Percentiles rank a stretch among this genome's conserved stretches.
Evolutionary conservation across 192 early-diverging fungal genomes (phyloP).

Genomic region (Coemansia sp.): DNA sequence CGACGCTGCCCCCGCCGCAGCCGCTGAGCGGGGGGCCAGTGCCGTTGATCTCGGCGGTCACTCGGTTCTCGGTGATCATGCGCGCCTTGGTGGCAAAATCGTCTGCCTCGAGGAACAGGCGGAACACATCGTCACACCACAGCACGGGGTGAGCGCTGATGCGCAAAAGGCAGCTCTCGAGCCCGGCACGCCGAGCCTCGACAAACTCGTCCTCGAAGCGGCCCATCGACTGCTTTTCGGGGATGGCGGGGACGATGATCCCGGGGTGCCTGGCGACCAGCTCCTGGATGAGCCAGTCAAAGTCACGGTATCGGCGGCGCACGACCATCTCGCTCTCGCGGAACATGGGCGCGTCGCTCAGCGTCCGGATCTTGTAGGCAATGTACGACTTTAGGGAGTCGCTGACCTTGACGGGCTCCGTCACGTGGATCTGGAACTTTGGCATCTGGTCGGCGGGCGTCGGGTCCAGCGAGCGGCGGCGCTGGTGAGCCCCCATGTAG

Average conservation of each 20-base stretch:
- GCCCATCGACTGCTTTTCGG: constrained; percentile 91
- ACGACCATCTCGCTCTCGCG: constrained; percentile 79
- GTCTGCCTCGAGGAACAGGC: constrained; percentile 87
- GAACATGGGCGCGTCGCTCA: constrained; percentile 82
- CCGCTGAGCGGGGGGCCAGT: constrained; percentile 31
- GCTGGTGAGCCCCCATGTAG: constrained; percentile 45
- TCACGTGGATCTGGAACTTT: constrained; percentile 68
- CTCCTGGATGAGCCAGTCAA: constrained; percentile 91
- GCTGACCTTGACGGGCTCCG: constrained; percentile 89
- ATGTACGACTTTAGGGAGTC: constrained; percentile 87
- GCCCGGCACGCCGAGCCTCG: constrained; percentile 78
- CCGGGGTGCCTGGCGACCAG: constrained; percentile 80
- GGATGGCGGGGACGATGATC: constrained; percentile 89
- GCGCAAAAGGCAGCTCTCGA: constrained; percentile 84
- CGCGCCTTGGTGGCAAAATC: constrained; percentile 71
- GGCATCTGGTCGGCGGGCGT: constrained; percentile 53
- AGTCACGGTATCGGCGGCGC: constrained; percentile 89
- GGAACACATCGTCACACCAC: constrained; percentile 80
- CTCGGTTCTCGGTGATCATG: constrained; percentile 33
- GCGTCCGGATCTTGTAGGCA: constrained; percentile 84
- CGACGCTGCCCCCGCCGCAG: neutral
- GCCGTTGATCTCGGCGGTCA: constrained; percentile 46
- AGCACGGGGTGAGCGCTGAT: constrained; percentile 82
- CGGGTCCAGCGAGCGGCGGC: constrained; percentile 46
- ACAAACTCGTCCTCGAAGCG: constrained; percentile 97